Evolutionary conservation across 228 moss, liverwort and hornwort species (phyloP), one percentile per base, ranked within the genome.

Genomic region (Sphagnum magellanicum): DNA sequence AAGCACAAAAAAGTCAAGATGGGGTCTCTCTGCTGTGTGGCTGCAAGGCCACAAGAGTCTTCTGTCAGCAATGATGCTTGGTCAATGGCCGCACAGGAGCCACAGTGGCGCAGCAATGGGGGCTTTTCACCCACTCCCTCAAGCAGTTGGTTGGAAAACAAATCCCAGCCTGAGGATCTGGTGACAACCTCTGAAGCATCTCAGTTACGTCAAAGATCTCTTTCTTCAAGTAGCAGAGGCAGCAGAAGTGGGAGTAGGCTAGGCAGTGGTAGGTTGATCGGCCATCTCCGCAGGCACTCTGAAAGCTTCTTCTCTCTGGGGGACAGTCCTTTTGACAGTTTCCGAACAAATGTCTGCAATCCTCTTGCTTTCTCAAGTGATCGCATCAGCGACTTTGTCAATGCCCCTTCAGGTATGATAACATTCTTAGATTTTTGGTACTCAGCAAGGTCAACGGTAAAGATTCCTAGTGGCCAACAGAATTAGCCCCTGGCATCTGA

Each of bases 11-110:
- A 32, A 61, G 73, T 63, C 70, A 81, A 67, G 51, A 87, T 81
- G 87, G 87, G 87, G 81, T 81, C 87, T 73, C 87, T 87, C 68
- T 87, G 87, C 78, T 87, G 87, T 87, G 87, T 87, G 87, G 87
- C 87, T 79, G 83, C 87, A 63, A 87, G 87, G 87, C 87, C 87
- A 77, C 83, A 81, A 52, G 87, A 84, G 53, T 79, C 87, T 16
- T 64, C 78, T 16, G 71, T 79, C 50, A 83, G 72, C 70, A 74
- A 71, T 63, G 79, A 87, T 68, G 80, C 76, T 66, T 87, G 87
- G 87, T 77, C 87, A 6, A 84, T 71, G 11, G 74, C 76, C 50
- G 73, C 78, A 52, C 74, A 81, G 47, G 84, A 87, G 76, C 79
- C 83, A 5, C 83, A 81, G 48, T 84, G 87, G 87, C 74, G 79